Conservation (phyloP, 2,329 filamentous ascomycete genomes). For the Alternaria angustiovoidea region DNA sequence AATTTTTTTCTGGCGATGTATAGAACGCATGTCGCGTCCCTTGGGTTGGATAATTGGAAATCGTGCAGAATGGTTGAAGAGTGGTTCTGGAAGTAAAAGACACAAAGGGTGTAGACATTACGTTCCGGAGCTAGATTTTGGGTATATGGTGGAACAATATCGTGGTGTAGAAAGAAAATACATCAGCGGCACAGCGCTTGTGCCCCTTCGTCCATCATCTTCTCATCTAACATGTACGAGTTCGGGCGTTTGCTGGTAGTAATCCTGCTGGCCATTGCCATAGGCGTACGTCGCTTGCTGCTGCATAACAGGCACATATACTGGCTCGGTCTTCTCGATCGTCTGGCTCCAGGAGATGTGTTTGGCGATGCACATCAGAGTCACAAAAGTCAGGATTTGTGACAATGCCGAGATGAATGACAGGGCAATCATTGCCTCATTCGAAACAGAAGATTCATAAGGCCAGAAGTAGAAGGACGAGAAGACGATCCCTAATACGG, state of each 20-base stretch:
- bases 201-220: not conserved
- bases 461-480: not conserved
- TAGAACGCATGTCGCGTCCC: not conserved
- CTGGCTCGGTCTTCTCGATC: not conserved
- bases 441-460: not conserved
- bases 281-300: constrained; percentile 20
- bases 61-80: not conserved
- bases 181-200: not conserved
- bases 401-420: constrained; percentile 26
- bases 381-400: constrained; percentile 27
- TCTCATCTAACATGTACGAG: constrained; percentile 3
- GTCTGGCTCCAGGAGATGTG: constrained; percentile 19
- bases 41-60: not conserved
- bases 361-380: constrained; percentile 33
- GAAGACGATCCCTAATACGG: constrained; percentile 23
- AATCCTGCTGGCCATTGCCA: constrained; percentile 16
- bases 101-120: not conserved
- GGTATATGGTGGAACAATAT: not conserved
- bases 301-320: constrained; percentile 9
- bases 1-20: not conserved
- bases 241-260: constrained; percentile 27
- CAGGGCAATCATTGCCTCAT: constrained; percentile 3
- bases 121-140: not conserved
- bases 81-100: not conserved
- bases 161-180: not conserved